These are phyloP conservation scores for Backusella australiensis DNA, from an alignment of 192 early-diverging fungal species.

Conservation along the genomic window DNA sequence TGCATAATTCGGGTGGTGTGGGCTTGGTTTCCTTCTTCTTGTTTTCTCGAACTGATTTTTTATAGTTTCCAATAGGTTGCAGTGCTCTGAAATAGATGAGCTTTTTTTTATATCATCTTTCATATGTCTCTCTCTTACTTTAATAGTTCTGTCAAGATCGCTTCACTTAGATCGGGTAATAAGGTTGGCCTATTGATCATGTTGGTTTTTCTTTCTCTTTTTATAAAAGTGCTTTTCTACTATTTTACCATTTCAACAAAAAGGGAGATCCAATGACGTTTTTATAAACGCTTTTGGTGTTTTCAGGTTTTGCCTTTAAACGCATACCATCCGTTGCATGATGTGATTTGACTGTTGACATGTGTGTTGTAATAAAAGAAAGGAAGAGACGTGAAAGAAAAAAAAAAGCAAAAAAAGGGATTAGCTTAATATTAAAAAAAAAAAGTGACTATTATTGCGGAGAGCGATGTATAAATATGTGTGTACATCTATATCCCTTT, in stretches of 20 bases:
- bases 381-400: neutral
- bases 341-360: neutral
- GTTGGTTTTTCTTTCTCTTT: neutral
- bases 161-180: neutral
- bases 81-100: neutral
- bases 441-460: neutral
- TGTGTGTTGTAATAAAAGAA: neutral
- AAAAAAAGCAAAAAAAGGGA: neutral
- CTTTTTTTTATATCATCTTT: too few relatives aligned
- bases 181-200: constrained; percentile 7
- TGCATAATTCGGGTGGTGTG: neutral
- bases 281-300: constrained; percentile 1
- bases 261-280: constrained; percentile 16
- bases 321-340: neutral
- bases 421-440: neutral
- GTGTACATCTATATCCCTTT: neutral
- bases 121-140: neutral
- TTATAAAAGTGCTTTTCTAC: too few relatives aligned
- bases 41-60: neutral
- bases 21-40: neutral
- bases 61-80: constrained; percentile 14
- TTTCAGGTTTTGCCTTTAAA: neutral
- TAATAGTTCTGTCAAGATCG: neutral
- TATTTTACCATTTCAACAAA: constrained; percentile 9
- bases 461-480: neutral